Percentiles rank a stretch among this genome's conserved stretches.
Evolutionary conservation across 2,329 filamentous ascomycete species (phyloP).

Genomic region (Stagonosporopsis rhizophila): DNA sequence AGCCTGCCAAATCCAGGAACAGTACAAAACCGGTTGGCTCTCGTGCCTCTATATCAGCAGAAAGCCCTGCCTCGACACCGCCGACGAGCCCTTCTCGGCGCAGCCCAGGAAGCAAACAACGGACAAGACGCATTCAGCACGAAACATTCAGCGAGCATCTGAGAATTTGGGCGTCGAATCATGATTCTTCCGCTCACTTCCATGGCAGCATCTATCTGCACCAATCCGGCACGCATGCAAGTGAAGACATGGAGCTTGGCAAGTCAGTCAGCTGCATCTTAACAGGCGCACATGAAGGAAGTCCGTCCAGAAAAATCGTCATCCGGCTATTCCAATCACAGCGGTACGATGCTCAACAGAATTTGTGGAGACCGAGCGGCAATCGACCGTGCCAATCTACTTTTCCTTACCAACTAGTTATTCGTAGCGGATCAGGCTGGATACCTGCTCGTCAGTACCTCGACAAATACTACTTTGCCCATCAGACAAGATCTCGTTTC

Average conservation of each 20-base stretch:
- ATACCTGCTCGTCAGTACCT: constrained; percentile 40
- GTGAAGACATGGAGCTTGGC: constrained; percentile 29
- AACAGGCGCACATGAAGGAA: constrained; percentile 21
- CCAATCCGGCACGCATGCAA: constrained; percentile 8
- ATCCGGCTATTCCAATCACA: constrained; percentile 38
- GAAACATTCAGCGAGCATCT: constrained; percentile 33
- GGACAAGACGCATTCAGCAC: constrained; percentile 29
- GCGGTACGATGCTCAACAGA: background rate
- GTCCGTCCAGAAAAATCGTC: constrained; percentile 29
- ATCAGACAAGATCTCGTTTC: constrained; percentile 2
- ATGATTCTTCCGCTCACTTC: constrained; percentile 41
- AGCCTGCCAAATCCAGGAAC: background rate
- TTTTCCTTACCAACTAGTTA: constrained; percentile 34
- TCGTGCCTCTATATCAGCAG: background rate
- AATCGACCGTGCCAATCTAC: background rate
- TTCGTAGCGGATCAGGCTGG: constrained; percentile 42
- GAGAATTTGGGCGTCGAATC: constrained; percentile 33
- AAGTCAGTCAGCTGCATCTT: constrained; percentile 39
- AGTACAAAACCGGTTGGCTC: background rate
- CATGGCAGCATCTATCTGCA: constrained; percentile 37
- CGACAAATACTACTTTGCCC: constrained; percentile 33
- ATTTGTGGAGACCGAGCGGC: background rate
- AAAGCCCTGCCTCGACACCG: constrained; percentile 1
- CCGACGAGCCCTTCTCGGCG: constrained; percentile 16
- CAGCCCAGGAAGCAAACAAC: constrained; percentile 26